Conservation (phyloP, 495 filamentous ascomycete species). For the Xylona heveae region DNA sequence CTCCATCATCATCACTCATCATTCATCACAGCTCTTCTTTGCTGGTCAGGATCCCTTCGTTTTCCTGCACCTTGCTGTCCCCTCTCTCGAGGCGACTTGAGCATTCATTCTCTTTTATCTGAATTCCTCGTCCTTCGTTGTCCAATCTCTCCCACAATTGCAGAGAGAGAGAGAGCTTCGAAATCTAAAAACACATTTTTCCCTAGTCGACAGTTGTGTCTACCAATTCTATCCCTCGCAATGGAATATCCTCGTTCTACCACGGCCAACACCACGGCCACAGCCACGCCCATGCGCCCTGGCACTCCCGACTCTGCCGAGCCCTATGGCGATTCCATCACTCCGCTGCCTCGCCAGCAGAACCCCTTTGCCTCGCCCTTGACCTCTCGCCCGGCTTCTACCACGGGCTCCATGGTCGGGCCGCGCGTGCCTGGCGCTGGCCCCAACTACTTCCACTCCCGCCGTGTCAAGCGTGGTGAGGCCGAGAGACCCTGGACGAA, state of each 20-base stretch:
- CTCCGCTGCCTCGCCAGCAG: conserved; percentile 2
- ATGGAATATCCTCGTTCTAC: conserved; percentile 2
- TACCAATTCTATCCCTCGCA: background rate
- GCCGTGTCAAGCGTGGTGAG: conserved; percentile 46
- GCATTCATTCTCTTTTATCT: too few species aligned
- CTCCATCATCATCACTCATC: background rate
- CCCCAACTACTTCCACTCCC: conserved; percentile 46
- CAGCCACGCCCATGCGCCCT: conserved; percentile 6
- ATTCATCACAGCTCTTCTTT: too few species aligned
- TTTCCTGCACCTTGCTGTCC: too few species aligned
- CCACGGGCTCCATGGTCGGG: conserved; percentile 14
- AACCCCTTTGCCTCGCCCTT: conserved; percentile 34
- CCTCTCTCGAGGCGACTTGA: too few species aligned
- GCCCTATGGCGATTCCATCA: conserved; percentile 7
- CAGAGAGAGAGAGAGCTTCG: too few species aligned
- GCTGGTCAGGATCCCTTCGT: too few species aligned
- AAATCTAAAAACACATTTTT: too few species aligned
- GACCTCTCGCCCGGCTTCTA: conserved; percentile 28
- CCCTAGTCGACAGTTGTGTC: background rate
- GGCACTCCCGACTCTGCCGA: conserved; percentile 8
- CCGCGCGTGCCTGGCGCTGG: conserved; percentile 7
- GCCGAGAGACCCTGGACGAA: conserved; percentile 48
- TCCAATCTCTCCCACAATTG: background rate
- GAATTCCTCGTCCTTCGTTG: background rate
- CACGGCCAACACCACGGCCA: background rate